These are phyloP conservation scores for Diplocarpon mali DNA, from an alignment of 2,329 filamentous ascomycete genomes.

Conservation along the genomic window DNA sequence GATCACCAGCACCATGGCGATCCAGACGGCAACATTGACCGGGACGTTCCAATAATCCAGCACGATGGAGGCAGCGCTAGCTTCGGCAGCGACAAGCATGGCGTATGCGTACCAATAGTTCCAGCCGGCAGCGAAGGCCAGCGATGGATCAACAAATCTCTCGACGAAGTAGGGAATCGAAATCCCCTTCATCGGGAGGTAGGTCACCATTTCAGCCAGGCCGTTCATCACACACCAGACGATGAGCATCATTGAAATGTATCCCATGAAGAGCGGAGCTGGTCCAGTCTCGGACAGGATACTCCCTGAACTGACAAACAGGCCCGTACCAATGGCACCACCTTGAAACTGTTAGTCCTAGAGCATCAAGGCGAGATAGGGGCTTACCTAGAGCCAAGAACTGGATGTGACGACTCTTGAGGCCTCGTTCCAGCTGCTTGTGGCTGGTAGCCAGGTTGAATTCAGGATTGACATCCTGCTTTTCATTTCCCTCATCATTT, in stretches of 20 bases:
- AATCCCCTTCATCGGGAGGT: conserved; percentile 44
- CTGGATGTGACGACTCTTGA: conserved; percentile 50
- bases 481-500: conserved; percentile 6
- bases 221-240: conserved; percentile 45
- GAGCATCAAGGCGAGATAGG: not conserved
- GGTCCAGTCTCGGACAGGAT: conserved; percentile 47
- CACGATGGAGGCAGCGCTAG: conserved; percentile 45
- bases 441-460: conserved; percentile 29
- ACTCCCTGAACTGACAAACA: conserved; percentile 50
- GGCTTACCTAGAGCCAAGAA: conserved; percentile 43
- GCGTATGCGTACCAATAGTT: conserved; percentile 42
- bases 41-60: conserved; percentile 48
- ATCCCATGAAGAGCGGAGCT: conserved; percentile 60
- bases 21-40: conserved; percentile 31
- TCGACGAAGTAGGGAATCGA: conserved; percentile 45
- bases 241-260: conserved; percentile 43
- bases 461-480: conserved; percentile 22
- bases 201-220: conserved; percentile 44
- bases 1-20: conserved; percentile 6
- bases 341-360: conserved; percentile 18
- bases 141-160: conserved; percentile 38
- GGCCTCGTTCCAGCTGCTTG: conserved; percentile 40
- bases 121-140: conserved; percentile 17
- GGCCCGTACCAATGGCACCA: conserved; percentile 51
- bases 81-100: conserved; percentile 41